Percentiles rank a stretch among this genome's conserved stretches.
Evolutionary conservation across 2,329 filamentous ascomycete genomes (phyloP).

Genomic region (Mycosphaerella arachidis): DNA sequence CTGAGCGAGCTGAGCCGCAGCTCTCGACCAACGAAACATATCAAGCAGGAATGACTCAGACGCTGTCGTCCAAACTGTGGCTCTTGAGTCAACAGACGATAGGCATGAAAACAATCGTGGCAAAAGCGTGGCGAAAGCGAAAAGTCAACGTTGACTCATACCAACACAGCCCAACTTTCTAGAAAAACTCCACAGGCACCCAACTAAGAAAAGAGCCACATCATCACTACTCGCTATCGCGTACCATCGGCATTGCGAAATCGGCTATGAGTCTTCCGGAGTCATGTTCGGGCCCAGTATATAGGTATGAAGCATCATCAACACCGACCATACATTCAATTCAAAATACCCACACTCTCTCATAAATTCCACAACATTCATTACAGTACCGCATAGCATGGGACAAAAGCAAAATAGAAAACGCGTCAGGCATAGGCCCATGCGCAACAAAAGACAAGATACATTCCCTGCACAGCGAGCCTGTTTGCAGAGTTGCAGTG

Average conservation of each 20-base stretch:
- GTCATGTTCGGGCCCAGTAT: not conserved
- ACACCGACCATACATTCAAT: not conserved
- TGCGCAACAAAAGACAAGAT: not conserved
- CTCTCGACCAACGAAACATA: not conserved
- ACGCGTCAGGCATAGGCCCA: conserved; percentile 17
- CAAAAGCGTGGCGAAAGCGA: not conserved
- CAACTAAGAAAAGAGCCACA: not conserved
- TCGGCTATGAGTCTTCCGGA: conserved; percentile 8
- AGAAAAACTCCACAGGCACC: not conserved
- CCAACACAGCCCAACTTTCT: not conserved
- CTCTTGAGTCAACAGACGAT: not conserved
- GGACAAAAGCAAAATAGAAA: conserved; percentile 20
- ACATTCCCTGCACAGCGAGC: not conserved
- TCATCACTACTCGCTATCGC: conserved; percentile 2
- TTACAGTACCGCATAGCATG: conserved; percentile 3
- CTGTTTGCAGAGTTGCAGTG: not conserved
- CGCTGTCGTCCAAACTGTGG: not conserved
- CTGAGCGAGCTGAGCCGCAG: not conserved
- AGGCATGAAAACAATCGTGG: not conserved
- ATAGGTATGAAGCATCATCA: not conserved
- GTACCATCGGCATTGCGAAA: conserved; percentile 9
- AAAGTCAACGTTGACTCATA: not conserved
- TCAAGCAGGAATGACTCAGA: not conserved
- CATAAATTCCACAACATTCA: not conserved
- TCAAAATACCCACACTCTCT: conserved; percentile 2